These are phyloP conservation scores for Waltergamsia citrina DNA, from an alignment of 2,329 filamentous ascomycete genomes.

Conservation along the genomic window DNA sequence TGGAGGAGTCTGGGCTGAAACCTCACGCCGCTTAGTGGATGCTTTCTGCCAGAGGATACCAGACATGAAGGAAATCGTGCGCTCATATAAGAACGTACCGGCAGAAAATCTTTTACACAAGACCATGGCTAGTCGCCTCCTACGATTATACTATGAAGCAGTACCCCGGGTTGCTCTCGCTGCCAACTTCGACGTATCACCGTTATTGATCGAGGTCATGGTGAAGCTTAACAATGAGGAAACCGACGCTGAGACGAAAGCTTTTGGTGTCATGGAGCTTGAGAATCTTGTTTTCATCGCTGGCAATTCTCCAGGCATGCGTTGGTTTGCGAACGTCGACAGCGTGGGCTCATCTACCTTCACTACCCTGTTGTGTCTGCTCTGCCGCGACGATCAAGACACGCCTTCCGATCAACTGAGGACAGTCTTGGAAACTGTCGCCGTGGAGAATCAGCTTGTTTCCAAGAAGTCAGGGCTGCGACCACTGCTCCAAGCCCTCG, in stretches of 20 bases:
- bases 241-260: slow-evolving; percentile 38
- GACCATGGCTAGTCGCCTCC: slow-evolving; percentile 67
- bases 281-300: slow-evolving; percentile 77
- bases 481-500: slow-evolving; percentile 29
- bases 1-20: slow-evolving; percentile 66
- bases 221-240: slow-evolving; percentile 41
- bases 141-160: slow-evolving; percentile 78
- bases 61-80: slow-evolving; percentile 70
- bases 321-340: slow-evolving; percentile 76
- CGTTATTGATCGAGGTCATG: slow-evolving; percentile 61
- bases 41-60: slow-evolving; percentile 75
- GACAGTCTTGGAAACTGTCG: slow-evolving; percentile 49
- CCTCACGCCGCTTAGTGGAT: slow-evolving; percentile 55
- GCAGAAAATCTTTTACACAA: slow-evolving; percentile 64
- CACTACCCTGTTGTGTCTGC: slow-evolving; percentile 52
- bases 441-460: slow-evolving; percentile 58
- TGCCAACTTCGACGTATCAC: slow-evolving; percentile 81
- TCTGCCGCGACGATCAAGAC: slow-evolving; percentile 18
- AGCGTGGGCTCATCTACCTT: slow-evolving; percentile 51
- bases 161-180: slow-evolving; percentile 71
- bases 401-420: slow-evolving; percentile 33
- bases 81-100: slow-evolving; percentile 59
- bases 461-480: slow-evolving; percentile 38
- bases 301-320: slow-evolving; percentile 71
- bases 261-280: slow-evolving; percentile 61